A percentile compares a stretch with the other conserved stretches of the same genome.
phyloP scores from a whole-genome alignment of 192 early-diverging fungal species.

The Pilaira anomala region DNA sequence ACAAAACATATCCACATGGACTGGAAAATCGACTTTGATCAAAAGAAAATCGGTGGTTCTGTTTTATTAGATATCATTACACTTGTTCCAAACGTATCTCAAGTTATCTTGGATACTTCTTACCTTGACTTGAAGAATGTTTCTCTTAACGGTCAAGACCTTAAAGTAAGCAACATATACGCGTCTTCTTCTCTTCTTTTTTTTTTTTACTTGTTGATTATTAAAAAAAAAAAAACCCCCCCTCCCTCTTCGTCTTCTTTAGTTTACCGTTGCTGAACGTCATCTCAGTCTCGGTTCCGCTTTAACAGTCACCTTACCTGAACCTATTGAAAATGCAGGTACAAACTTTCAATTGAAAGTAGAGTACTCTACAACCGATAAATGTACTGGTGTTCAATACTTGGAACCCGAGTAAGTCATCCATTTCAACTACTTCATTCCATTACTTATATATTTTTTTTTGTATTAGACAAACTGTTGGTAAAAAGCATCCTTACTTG shows the following conservation, averaged over 20 bases:
- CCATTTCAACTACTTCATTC: no score
- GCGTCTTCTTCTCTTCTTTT: background rate
- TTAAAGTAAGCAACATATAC: constrained; percentile 20
- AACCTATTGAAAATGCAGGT: constrained; percentile 34
- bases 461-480: constrained; percentile 84
- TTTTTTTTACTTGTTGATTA: background rate
- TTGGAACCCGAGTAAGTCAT: constrained; percentile 47
- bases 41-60: constrained; percentile 61
- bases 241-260: no score
- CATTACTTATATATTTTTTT: no score
- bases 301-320: constrained; percentile 63
- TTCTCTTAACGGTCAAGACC: background rate
- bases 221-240: background rate
- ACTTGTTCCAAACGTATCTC: constrained; percentile 46
- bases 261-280: constrained; percentile 55
- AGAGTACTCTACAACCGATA: constrained; percentile 72
- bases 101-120: constrained; percentile 72
- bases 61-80: constrained; percentile 61
- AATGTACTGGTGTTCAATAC: constrained; percentile 90
- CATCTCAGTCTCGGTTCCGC: constrained; percentile 71
- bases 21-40: constrained; percentile 73
- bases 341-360: constrained; percentile 59
- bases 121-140: constrained; percentile 55
- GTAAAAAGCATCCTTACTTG: constrained; percentile 88
- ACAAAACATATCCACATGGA: constrained; percentile 74